Base-by-base conservation (phyloP, 768 basidiomycete genomes). In the Aureoboletus auriporus region DNA sequence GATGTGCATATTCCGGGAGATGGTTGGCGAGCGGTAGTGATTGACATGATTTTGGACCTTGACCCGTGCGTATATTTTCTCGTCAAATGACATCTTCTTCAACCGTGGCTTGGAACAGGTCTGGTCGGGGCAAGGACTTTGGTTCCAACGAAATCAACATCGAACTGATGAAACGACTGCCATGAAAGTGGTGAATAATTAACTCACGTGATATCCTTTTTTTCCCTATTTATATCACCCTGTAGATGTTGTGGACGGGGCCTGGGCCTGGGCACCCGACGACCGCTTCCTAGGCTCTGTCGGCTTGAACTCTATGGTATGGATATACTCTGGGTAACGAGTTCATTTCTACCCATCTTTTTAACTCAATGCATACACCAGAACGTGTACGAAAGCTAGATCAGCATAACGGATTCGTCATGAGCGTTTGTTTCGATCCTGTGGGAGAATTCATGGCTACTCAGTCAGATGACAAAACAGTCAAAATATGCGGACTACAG, bases 401-500 rank as follows among this genome's bases (percentile, higher is more conserved):
- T 50, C 82, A 82, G 49, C 96, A 98, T 62, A 84, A 91, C 59
- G 95, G 93, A 3, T 97, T 97, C 66, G 94, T 99, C 59, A 98
- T 98, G 69, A 96, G 96, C 50, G 91, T 99, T 42, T 94, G 92
- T 62, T 99, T 95, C 84, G 96, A 99, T 70, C 96, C 96, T 4
- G 95, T 94, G 3, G 96, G 96, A 39, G 89, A 97, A 69, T 97
- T 86, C 63, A 82, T 99, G 52, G 95, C 96, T n/a, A 97, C 95
- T 36, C 83, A 95, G 70, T 94, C 93, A 23, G 95, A 97, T 68
- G 96, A 99, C 69, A 83, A 89, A 64, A 86, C 92, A 5, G 92
- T 98, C 53, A 96, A 95, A 63, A 89, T 99, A 33, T 99, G 96
- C 79, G 86, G 55, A 95, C 95, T 0, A 84, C 82, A 8, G 92